phyloP scores from a whole-genome alignment of 805 yeast genomes.

The Candida sakaeoensis region DNA sequence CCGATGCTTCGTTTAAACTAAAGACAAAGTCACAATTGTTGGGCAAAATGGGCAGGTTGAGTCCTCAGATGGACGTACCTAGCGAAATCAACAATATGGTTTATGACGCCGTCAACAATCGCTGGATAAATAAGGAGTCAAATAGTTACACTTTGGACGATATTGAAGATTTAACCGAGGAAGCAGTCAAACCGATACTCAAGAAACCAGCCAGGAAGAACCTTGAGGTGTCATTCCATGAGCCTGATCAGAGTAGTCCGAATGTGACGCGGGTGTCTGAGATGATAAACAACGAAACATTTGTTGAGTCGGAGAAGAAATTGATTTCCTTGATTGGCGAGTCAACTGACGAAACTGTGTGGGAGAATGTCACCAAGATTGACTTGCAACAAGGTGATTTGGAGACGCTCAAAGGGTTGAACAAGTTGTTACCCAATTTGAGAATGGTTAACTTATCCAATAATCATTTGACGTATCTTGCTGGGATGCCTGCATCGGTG shows the following conservation, averaged over 20 bases:
- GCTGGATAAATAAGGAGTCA: constrained; percentile 24
- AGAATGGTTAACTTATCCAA: constrained; percentile 35
- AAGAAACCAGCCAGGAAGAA: constrained; percentile 13
- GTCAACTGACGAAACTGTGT: constrained; percentile 28
- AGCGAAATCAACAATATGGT: constrained; percentile 33
- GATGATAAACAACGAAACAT: constrained; percentile 36
- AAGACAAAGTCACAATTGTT: constrained; percentile 35
- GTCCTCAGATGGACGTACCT: constrained; percentile 33
- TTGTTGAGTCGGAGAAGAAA: constrained; percentile 42
- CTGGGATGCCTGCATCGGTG: constrained; percentile 42
- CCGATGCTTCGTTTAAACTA: constrained; percentile 29
- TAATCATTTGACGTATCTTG: constrained; percentile 40
- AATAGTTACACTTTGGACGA: constrained; percentile 27
- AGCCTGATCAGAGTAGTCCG: constrained; percentile 11
- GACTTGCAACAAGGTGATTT: constrained; percentile 30
- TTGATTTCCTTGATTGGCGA: constrained; percentile 45
- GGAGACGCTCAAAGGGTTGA: constrained; percentile 41
- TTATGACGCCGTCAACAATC: constrained; percentile 25
- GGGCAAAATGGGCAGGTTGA: constrained; percentile 29
- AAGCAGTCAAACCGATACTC: constrained; percentile 5
- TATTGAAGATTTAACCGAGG: constrained; percentile 31
- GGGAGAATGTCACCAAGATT: constrained; percentile 41
- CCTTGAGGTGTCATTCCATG: constrained; percentile 39
- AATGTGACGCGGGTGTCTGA: constrained; percentile 41
- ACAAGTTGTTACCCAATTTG: constrained; percentile 43